phyloP scores from a whole-genome alignment of 306 rosid genomes.

The Fragaria ananassa region DNA sequence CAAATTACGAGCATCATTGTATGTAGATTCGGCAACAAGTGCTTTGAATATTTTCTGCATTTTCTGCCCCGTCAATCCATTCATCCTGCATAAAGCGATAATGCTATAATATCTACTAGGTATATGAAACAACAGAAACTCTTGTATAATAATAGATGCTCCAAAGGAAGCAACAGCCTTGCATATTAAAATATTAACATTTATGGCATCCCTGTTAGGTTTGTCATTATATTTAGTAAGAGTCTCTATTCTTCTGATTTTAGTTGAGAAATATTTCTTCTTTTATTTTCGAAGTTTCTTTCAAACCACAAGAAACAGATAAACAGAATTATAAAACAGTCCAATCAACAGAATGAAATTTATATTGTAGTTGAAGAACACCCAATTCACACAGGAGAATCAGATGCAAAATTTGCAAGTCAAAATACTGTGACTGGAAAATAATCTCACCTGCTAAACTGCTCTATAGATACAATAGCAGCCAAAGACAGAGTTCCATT shows the following conservation, averaged over 20 bases:
- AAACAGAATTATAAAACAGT: neutral
- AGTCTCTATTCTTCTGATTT: neutral
- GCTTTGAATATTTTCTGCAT: constrained; percentile 89
- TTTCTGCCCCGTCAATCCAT: constrained; percentile 86
- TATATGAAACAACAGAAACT: constrained; percentile 27
- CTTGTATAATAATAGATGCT: neutral
- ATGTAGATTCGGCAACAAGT: constrained; percentile 68
- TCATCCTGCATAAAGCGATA: constrained; percentile 81
- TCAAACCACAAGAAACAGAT: neutral
- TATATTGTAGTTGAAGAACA: neutral
- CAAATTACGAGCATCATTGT: constrained; percentile 72
- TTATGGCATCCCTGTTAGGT: neutral
- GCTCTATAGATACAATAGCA: constrained; percentile 81
- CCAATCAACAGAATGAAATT: neutral
- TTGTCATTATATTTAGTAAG: neutral
- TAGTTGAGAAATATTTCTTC: neutral
- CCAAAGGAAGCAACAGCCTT: constrained; percentile 6
- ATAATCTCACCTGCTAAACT: constrained; percentile 87
- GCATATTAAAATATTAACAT: neutral
- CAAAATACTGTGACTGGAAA: constrained; percentile 2
- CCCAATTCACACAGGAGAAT: neutral
- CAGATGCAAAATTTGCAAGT: neutral
- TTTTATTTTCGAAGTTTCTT: neutral
- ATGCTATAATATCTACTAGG: constrained; percentile 34
- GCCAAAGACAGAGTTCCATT: constrained; percentile 76